These are phyloP conservation scores for Cercospora sesami DNA, from an alignment of 2,329 filamentous ascomycete genomes.

Conservation along the genomic window DNA sequence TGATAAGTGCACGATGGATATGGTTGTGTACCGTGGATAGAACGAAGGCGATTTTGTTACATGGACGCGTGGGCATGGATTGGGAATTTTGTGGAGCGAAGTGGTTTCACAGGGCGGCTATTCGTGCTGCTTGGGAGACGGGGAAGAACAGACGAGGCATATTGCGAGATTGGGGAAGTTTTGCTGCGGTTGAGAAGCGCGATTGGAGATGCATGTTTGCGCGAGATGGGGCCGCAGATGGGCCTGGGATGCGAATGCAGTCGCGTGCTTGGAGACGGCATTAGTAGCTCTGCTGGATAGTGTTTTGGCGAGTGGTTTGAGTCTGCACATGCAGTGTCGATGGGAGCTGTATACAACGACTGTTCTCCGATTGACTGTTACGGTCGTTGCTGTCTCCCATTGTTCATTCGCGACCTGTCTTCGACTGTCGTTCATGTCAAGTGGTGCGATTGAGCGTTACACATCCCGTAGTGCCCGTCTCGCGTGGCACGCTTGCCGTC, in stretches of 20 bases:
- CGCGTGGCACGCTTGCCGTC: not conserved
- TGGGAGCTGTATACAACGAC: not conserved
- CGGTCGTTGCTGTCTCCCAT: not conserved
- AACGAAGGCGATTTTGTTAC: no score
- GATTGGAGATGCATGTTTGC: not conserved
- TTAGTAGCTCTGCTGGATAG: not conserved
- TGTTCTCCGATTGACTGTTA: not conserved
- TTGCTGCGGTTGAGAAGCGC: not conserved
- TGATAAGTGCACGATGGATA: no score
- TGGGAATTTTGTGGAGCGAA: no score
- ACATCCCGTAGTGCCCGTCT: not conserved
- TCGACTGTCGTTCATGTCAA: not conserved
- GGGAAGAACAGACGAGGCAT: not conserved
- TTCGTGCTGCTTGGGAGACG: not conserved
- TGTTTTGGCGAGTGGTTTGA: not conserved
- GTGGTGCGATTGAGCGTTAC: not conserved
- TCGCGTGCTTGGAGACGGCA: not conserved
- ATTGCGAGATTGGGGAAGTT: not conserved
- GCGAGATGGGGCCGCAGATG: not conserved
- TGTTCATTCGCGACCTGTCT: not conserved
- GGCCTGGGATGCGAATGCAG: not conserved
- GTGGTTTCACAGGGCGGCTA: not conserved
- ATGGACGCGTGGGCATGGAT: no score
- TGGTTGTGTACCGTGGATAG: no score
- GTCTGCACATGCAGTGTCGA: not conserved